Evolutionary conservation across 1,139 yeast species (phyloP).

Genomic region (Pichia sp.): DNA sequence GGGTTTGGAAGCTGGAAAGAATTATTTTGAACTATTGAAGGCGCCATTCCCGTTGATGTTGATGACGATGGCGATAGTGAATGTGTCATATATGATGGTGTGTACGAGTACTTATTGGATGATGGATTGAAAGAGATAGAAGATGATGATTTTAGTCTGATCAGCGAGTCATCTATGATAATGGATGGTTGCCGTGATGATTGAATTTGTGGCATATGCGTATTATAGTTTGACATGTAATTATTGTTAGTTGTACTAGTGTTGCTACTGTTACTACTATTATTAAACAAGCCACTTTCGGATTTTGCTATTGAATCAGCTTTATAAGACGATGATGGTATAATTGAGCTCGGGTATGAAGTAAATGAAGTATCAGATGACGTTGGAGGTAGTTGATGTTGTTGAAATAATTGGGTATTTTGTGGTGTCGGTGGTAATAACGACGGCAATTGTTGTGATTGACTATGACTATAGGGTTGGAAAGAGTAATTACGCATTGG

Average conservation of each 20-base stretch:
- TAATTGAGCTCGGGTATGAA: neutral
- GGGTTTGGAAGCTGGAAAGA: conserved; percentile 5
- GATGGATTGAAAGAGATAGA: neutral
- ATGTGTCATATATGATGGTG: neutral
- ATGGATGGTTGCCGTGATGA: neutral
- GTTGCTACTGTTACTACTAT: neutral
- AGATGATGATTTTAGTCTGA: neutral
- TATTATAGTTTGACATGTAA: neutral
- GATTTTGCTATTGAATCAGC: neutral
- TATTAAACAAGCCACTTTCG: neutral
- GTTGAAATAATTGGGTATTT: neutral
- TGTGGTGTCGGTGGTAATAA: neutral
- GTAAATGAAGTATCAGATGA: neutral
- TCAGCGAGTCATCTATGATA: neutral
- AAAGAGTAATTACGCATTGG: neutral
- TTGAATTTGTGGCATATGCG: neutral
- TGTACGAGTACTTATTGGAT: neutral
- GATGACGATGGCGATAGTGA: neutral
- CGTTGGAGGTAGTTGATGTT: neutral
- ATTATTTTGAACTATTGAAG: neutral
- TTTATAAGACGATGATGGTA: neutral
- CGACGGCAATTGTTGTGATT: neutral
- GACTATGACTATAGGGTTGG: neutral
- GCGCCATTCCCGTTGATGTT: neutral
- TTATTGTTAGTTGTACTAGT: neutral